Conservation (phyloP, 768 basidiomycete genomes). For the Tylopilus balloui region DNA sequence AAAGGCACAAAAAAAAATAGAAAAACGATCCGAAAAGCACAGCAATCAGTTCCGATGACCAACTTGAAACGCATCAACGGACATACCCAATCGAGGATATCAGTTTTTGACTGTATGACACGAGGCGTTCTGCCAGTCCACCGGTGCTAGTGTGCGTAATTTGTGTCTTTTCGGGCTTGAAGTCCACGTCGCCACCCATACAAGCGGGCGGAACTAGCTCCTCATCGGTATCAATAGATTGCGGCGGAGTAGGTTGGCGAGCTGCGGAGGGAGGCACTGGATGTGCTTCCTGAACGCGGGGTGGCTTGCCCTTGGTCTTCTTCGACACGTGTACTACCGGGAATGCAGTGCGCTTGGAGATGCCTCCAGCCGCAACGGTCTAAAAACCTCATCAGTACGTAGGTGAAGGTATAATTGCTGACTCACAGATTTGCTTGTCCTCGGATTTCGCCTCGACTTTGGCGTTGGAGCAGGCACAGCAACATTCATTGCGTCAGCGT, state of each 20-base stretch:
- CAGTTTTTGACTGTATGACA: constrained; percentile 47
- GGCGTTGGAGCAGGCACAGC: constrained; percentile 3
- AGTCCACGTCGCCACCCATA: constrained; percentile 28
- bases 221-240: constrained; percentile 12
- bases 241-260: constrained; percentile 10
- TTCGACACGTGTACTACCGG: constrained; percentile 16
- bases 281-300: constrained; percentile 12
- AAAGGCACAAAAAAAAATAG: constrained; percentile 18
- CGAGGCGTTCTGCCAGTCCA: constrained; percentile 44
- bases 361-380: constrained; percentile 17
- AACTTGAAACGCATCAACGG: constrained; percentile 21
- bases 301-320: constrained; percentile 18
- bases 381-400: constrained; percentile 20
- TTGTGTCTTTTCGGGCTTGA: constrained; percentile 18
- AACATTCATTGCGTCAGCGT: background rate
- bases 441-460: constrained; percentile 25
- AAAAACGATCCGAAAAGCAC: constrained; percentile 22
- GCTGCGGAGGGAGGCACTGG: constrained; percentile 7
- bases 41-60: constrained; percentile 23
- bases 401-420: constrained; percentile 3
- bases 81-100: constrained; percentile 44
- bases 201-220: constrained; percentile 17
- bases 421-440: constrained; percentile 26
- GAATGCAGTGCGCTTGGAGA: constrained; percentile 15
- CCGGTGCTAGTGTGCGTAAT: constrained; percentile 19